Evolutionary conservation across 352 stramenopile species (phyloP), one percentile per base, ranked within the genome.

Genomic region (Pythium graminicola): DNA sequence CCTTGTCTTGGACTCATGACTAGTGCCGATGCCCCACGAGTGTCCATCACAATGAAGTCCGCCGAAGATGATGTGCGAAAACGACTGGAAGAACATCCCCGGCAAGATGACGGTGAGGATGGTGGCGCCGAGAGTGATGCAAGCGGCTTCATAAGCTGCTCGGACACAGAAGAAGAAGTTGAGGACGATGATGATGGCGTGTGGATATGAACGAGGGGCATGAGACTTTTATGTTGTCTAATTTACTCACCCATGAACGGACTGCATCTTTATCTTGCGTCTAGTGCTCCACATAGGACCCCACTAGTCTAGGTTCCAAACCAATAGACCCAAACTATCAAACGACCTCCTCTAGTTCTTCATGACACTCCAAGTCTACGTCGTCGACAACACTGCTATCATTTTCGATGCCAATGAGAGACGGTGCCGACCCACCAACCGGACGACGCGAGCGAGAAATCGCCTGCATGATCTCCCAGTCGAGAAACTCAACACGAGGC

Each of bases 71-170:
- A 81, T 24, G 67, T 73, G 19, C 60, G 42, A 45, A 46, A 60
- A 45, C 57, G 50, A 4, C 65, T 83, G 45, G 62, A 69, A 28
- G 57, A 62, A 10, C 66, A 67, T 28, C 57, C 62, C 27, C 62
- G 10, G 36, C 43, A 17, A 33, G 50, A 16, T 32, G 57, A 61
- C 20, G 50, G 60, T 0, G 57, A 71, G 22, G 67, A 70, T 32
- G 66, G 67, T 22, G 52, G 48, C 23, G 33, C 32, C 4, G 27
- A 26, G 10, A 73, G 70, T 27, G 70, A 73, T 4, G 69, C 68
- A 23, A 86, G 74, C 48, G 76, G 76, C 1, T 81, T 87, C 54
- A 36, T 85, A 39, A 89, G 63, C 44, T 85, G 78, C 47, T 86
- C 72, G 11, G 50, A 55, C 47, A 85, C 72, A 31, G 70, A 64